A percentile compares a stretch with the other conserved stretches of the same genome.
These are phyloP conservation scores for Fistulinella staudtii DNA, from an alignment of 1,284 basidiomycete genomes.

Conservation along the genomic window DNA sequence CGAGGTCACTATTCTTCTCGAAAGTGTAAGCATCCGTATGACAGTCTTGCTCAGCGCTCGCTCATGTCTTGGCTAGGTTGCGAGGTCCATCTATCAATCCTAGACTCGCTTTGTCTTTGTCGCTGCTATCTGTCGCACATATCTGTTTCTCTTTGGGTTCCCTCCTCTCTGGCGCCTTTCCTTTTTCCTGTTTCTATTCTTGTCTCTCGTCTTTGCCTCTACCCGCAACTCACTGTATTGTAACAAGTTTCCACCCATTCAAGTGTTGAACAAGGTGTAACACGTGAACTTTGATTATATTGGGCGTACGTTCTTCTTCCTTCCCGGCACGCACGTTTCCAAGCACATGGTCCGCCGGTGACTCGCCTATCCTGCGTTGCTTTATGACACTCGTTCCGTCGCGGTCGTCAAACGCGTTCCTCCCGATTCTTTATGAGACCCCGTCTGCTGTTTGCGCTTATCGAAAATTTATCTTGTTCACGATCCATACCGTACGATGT, in stretches of 20 bases:
- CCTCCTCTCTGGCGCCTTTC: slow-evolving; percentile 22
- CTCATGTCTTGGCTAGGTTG: slow-evolving; percentile 45
- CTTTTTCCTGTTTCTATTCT: slow-evolving; percentile 37
- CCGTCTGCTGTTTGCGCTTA: slow-evolving; percentile 2
- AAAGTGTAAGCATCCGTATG: slow-evolving; percentile 55
- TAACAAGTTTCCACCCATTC: slow-evolving; percentile 59
- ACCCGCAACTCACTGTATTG: slow-evolving; percentile 66
- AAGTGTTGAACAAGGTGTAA: slow-evolving; percentile 52
- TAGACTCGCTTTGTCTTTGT: slow-evolving; percentile 57
- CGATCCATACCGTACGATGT: slow-evolving; percentile 30
- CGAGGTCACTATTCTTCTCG: slow-evolving; percentile 76
- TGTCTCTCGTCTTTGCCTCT: slow-evolving; percentile 24
- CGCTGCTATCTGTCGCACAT: slow-evolving; percentile 46
- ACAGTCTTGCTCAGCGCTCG: not conserved
- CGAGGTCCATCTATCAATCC: slow-evolving; percentile 67
- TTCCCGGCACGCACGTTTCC: slow-evolving; percentile 10
- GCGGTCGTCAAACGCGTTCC: slow-evolving; percentile 10
- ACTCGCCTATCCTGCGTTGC: slow-evolving; percentile 11
- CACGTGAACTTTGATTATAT: slow-evolving; percentile 45
- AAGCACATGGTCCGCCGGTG: slow-evolving; percentile 14
- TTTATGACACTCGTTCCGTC: slow-evolving; percentile 8
- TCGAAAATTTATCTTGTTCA: slow-evolving; percentile 22
- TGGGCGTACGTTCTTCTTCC: slow-evolving; percentile 17
- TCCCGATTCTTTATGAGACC: slow-evolving; percentile 19
- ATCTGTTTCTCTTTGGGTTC: slow-evolving; percentile 46